phyloP scores from a whole-genome alignment of 805 yeast genomes.

The Cyberlindnera subsufficiens region DNA sequence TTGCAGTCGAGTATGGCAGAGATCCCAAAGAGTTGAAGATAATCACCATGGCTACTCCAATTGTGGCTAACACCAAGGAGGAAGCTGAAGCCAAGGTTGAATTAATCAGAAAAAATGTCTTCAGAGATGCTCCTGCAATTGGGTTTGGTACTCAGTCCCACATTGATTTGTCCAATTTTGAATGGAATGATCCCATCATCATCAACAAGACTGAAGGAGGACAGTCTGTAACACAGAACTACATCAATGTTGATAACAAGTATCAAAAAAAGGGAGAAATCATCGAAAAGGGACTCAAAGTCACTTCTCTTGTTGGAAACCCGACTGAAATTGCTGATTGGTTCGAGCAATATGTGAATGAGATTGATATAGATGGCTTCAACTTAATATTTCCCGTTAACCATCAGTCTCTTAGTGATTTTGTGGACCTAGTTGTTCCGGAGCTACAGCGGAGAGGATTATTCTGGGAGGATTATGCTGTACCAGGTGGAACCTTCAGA shows the following conservation, averaged over 20 bases:
- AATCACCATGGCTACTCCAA: slow-evolving; percentile 31
- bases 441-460: slow-evolving; percentile 30
- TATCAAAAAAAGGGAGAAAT: slow-evolving; percentile 22
- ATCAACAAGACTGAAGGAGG: slow-evolving; percentile 29
- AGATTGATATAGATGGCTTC: slow-evolving; percentile 37
- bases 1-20: slow-evolving; percentile 32
- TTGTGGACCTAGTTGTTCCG: slow-evolving; percentile 32
- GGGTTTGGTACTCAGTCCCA: slow-evolving; percentile 42
- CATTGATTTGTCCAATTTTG: slow-evolving; percentile 30
- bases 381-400: slow-evolving; percentile 33
- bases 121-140: slow-evolving; percentile 38
- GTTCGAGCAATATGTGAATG: slow-evolving; percentile 33
- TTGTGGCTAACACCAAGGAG: slow-evolving; percentile 34
- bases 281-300: slow-evolving; percentile 30
- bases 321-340: slow-evolving; percentile 34
- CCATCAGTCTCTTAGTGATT: slow-evolving; percentile 32
- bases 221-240: slow-evolving; percentile 27
- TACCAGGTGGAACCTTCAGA: slow-evolving; percentile 32
- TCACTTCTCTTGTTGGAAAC: slow-evolving; percentile 28
- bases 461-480: slow-evolving; percentile 32
- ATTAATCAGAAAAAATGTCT: slow-evolving; percentile 29
- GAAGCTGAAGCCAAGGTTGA: slow-evolving; percentile 28
- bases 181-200: slow-evolving; percentile 25
- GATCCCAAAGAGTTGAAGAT: slow-evolving; percentile 34
- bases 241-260: slow-evolving; percentile 19